Percentiles rank a stretch among this genome's conserved stretches.
Evolutionary conservation across 495 filamentous ascomycete species (phyloP).

Genomic region (Aspergillus panamensis): DNA sequence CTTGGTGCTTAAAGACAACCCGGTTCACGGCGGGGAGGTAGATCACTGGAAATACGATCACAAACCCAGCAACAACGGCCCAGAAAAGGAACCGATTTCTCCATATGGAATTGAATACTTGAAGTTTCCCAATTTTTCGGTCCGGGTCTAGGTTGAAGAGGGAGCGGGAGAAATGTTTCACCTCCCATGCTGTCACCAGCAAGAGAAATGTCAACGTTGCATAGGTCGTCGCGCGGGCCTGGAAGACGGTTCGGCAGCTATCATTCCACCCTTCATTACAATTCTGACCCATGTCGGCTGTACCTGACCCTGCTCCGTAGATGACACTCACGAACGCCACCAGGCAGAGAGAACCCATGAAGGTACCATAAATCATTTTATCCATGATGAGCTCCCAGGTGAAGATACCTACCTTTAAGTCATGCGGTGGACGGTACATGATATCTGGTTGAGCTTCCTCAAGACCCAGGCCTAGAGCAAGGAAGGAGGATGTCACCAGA

Average conservation of each 20-base stretch:
- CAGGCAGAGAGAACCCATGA: conserved; percentile 66
- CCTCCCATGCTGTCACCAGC: conserved; percentile 71
- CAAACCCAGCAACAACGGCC: conserved; percentile 61
- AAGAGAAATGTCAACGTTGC: conserved; percentile 71
- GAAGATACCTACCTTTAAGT: conserved; percentile 65
- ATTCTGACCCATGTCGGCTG: conserved; percentile 56
- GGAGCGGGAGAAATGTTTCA: conserved; percentile 65
- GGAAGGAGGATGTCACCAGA: conserved; percentile 71
- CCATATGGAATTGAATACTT: conserved; percentile 63
- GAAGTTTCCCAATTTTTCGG: conserved; percentile 39
- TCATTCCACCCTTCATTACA: conserved; percentile 60
- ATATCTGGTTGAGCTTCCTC: conserved; percentile 65
- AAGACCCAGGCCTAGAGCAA: conserved; percentile 70
- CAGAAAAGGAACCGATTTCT: conserved; percentile 72
- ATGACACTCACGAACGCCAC: conserved; percentile 66
- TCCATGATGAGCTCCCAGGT: conserved; percentile 66
- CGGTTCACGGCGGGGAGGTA: conserved; percentile 69
- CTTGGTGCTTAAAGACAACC: conserved; percentile 70
- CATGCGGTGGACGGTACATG: conserved; percentile 68
- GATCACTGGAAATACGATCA: conserved; percentile 67
- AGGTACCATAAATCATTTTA: conserved; percentile 69
- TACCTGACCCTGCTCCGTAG: conserved; percentile 57
- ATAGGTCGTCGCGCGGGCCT: conserved; percentile 73
- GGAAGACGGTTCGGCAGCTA: conserved; percentile 62
- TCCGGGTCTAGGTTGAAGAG: conserved; percentile 64